Conservation (phyloP, 768 basidiomycete species). For the Phaeotremella skinneri region DNA sequence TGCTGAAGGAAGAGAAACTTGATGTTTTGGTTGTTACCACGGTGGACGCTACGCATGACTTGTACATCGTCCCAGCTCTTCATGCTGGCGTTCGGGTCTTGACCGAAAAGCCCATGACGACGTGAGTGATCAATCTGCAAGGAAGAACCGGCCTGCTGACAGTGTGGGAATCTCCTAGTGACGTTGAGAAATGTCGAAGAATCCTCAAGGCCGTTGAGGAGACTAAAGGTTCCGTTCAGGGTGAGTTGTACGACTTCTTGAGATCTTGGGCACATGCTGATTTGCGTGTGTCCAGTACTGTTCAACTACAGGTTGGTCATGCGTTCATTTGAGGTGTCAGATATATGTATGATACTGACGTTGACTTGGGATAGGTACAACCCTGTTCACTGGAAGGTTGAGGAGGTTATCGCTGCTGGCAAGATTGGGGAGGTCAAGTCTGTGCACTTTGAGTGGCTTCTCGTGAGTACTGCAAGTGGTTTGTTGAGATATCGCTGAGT, state of each 20-base stretch:
- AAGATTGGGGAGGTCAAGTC: slow-evolving; percentile 58
- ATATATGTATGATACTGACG: neutral
- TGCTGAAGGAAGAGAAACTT: slow-evolving; percentile 56
- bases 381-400: slow-evolving; percentile 58
- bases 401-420: slow-evolving; percentile 56
- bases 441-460: slow-evolving; percentile 60
- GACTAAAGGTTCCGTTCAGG: slow-evolving; percentile 51
- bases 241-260: slow-evolving; percentile 18
- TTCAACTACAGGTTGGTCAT: neutral
- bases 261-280: neutral
- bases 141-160: neutral
- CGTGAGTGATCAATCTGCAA: slow-evolving; percentile 34
- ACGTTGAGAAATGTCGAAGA: slow-evolving; percentile 56
- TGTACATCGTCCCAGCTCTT: slow-evolving; percentile 56
- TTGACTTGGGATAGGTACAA: slow-evolving; percentile 51
- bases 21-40: slow-evolving; percentile 59
- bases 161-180: slow-evolving; percentile 24
- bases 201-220: slow-evolving; percentile 57
- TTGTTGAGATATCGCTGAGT: neutral
- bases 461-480: slow-evolving; percentile 31
- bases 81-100: slow-evolving; percentile 52
- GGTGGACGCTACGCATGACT: slow-evolving; percentile 57
- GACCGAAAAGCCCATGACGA: slow-evolving; percentile 62
- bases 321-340: slow-evolving; percentile 48
- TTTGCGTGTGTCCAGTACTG: neutral